Percentiles rank a stretch among this genome's conserved stretches.
phyloP scores from a whole-genome alignment of 306 rosid species.

The Cucurbita pepo region DNA sequence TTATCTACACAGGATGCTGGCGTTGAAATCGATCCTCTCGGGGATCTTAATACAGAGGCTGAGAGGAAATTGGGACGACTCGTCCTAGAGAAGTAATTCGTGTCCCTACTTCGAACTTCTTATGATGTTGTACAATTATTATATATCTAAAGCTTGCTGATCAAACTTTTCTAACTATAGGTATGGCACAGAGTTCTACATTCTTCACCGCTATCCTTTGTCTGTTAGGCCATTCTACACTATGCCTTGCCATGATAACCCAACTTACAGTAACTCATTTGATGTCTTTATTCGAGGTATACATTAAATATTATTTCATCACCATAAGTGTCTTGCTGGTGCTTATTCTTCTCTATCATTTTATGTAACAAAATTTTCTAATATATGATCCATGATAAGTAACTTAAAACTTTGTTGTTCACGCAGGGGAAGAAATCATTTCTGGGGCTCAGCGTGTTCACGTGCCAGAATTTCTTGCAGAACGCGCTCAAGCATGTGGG shows the following conservation, averaged over 20 bases:
- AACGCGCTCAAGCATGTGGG: constrained; percentile 69
- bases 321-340: not conserved
- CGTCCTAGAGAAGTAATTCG: constrained; percentile 60
- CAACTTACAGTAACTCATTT: constrained; percentile 67
- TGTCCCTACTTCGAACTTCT: not conserved
- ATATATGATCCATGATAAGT: not conserved
- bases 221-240: constrained; percentile 90
- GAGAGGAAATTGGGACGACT: constrained; percentile 82
- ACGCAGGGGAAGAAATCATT: constrained; percentile 83
- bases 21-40: constrained; percentile 63
- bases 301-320: not conserved
- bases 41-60: constrained; percentile 77
- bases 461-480: constrained; percentile 47
- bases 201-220: constrained; percentile 78
- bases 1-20: constrained; percentile 59
- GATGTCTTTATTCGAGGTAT: constrained; percentile 94
- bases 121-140: not conserved
- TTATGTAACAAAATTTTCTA: not conserved
- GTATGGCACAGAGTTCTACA: constrained; percentile 85
- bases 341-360: not conserved
- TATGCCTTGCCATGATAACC: constrained; percentile 81
- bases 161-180: constrained; percentile 18
- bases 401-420: not conserved
- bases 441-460: constrained; percentile 96
- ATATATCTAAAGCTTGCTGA: not conserved